A percentile compares a stretch with the other conserved stretches of the same genome.
These are phyloP conservation scores for Bassia scoparia DNA, from an alignment of 148 eudicot species.

Conservation along the genomic window DNA sequence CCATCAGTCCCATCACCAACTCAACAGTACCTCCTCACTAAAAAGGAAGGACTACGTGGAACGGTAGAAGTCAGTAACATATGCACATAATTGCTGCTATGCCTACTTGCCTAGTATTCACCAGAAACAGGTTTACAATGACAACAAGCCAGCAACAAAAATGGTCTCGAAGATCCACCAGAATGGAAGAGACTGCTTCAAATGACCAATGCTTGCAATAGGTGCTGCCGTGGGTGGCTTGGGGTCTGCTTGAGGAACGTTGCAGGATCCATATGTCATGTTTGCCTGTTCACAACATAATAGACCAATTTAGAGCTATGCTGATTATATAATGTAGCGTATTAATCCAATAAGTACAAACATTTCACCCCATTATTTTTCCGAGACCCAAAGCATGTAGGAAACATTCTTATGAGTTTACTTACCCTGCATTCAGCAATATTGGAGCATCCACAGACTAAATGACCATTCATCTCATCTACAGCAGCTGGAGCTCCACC, in stretches of 20 bases:
- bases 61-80: neutral
- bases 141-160: conserved; percentile 22
- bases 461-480: conserved; percentile 72
- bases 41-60: neutral
- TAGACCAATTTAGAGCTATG: neutral
- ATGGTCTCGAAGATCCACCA: conserved; percentile 39
- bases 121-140: conserved; percentile 25
- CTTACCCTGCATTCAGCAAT: conserved; percentile 76
- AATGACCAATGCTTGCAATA: conserved; percentile 25
- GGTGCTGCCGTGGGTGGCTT: conserved; percentile 29
- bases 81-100: neutral
- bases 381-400: neutral
- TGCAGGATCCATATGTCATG: conserved; percentile 66
- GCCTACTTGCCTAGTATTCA: conserved; percentile 22
- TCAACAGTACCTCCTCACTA: neutral
- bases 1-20: too few species aligned
- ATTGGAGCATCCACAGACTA: conserved; percentile 63
- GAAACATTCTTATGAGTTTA: neutral
- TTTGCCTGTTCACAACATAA: conserved; percentile 50
- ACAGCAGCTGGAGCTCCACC: conserved; percentile 95
- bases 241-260: conserved; percentile 36
- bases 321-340: neutral
- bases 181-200: conserved; percentile 18
- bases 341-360: neutral
- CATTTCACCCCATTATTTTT: neutral